Evolutionary conservation across 352 stramenopile species (phyloP).

Genomic region (Globisporangium viniferum): DNA sequence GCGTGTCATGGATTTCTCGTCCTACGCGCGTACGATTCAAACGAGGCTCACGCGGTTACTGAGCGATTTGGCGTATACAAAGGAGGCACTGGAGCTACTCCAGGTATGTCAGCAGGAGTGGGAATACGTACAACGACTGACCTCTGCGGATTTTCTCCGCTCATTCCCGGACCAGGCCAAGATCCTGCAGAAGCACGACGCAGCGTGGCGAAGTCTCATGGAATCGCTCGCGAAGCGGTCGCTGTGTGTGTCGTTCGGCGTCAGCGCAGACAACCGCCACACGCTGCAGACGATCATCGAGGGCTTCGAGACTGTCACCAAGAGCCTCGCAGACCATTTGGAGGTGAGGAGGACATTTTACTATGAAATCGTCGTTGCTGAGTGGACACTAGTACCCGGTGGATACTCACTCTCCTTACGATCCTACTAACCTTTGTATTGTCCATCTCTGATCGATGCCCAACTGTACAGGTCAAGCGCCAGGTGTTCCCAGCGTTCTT

Average conservation of each 20-base stretch:
- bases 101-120: slow-evolving; percentile 61
- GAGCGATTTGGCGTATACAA: slow-evolving; percentile 39
- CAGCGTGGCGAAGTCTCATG: slow-evolving; percentile 48
- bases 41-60: slow-evolving; percentile 43
- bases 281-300: slow-evolving; percentile 35
- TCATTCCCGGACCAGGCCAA: slow-evolving; percentile 60
- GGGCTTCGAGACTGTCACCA: slow-evolving; percentile 50
- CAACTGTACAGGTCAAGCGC: slow-evolving; percentile 38
- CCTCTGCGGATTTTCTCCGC: slow-evolving; percentile 60
- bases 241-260: slow-evolving; percentile 52
- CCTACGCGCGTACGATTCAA: slow-evolving; percentile 59
- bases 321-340: slow-evolving; percentile 51
- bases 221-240: slow-evolving; percentile 41
- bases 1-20: slow-evolving; percentile 67
- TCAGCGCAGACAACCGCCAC: slow-evolving; percentile 44
- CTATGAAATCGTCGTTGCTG: too few species aligned
- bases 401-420: too few species aligned
- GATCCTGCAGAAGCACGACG: slow-evolving; percentile 48
- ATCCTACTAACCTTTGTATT: background rate
- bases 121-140: slow-evolving; percentile 58
- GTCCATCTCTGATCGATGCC: background rate
- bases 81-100: slow-evolving; percentile 52
- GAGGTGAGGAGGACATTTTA: slow-evolving; percentile 25
- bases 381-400: too few species aligned
- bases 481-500: slow-evolving; percentile 63